Percentiles rank a stretch among this genome's conserved stretches.
phyloP scores from a whole-genome alignment of 202 grass and related monocot genomes.

The Zoysia matrella region DNA sequence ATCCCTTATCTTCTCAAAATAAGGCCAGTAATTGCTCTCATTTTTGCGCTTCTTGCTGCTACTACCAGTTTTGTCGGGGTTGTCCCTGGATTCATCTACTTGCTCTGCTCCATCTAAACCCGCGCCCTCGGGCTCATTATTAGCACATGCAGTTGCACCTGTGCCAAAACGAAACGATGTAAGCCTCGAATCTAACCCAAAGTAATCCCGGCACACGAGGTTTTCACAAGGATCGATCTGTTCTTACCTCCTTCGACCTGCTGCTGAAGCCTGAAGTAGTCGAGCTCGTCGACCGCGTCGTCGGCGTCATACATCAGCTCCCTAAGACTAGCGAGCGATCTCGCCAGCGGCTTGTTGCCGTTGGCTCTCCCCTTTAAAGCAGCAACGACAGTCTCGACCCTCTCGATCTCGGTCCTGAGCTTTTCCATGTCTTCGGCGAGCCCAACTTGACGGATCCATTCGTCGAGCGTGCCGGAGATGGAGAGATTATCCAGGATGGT shows the following conservation, averaged over 20 bases:
- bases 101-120: neutral
- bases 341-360: slow-evolving; percentile 12
- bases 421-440: neutral
- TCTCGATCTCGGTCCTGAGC: slow-evolving; percentile 26
- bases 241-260: slow-evolving; percentile 28
- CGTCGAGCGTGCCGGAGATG: neutral
- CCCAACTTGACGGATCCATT: slow-evolving; percentile 16
- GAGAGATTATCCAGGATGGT: slow-evolving; percentile 35
- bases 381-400: neutral
- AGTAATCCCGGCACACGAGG: neutral
- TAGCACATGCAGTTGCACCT: no score
- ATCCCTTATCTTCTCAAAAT: no score
- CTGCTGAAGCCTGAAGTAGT: slow-evolving; percentile 15
- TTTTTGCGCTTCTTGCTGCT: no score
- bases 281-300: slow-evolving; percentile 51
- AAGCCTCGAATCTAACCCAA: neutral
- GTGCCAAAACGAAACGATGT: no score
- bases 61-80: no score
- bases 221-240: neutral
- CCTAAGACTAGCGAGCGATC: slow-evolving; percentile 26
- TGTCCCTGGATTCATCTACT: neutral
- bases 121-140: no score
- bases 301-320: slow-evolving; percentile 48
- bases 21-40: no score
- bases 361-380: slow-evolving; percentile 13